Percentiles rank a stretch among this genome's conserved stretches.
phyloP scores from a whole-genome alignment of 495 filamentous ascomycete species.

The Pseudoneurospora amorphoporcata region DNA sequence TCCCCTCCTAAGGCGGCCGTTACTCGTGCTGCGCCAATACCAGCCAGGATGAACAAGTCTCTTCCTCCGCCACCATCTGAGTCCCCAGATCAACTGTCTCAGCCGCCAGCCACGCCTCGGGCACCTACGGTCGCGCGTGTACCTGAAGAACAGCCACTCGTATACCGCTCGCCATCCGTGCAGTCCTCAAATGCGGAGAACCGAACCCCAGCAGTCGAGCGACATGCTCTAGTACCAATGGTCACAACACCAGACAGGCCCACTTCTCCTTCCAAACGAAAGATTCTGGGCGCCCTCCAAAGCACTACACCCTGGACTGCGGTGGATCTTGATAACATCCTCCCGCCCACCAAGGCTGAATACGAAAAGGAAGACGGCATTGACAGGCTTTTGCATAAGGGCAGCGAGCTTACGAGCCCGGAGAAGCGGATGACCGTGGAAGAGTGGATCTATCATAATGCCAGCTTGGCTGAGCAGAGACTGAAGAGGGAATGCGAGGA shows the following conservation, averaged over 20 bases:
- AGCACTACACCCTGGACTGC: slow-evolving; percentile 60
- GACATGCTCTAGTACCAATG: slow-evolving; percentile 39
- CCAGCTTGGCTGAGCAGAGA: slow-evolving; percentile 64
- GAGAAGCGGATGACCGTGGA: slow-evolving; percentile 89
- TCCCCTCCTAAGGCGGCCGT: slow-evolving; percentile 1
- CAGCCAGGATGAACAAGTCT: slow-evolving; percentile 17
- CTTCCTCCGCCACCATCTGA: slow-evolving; percentile 19
- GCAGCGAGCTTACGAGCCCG: slow-evolving; percentile 51
- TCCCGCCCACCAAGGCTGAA: slow-evolving; percentile 32
- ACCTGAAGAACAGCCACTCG: slow-evolving; percentile 25
- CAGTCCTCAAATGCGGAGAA: slow-evolving; percentile 79
- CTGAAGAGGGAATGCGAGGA: slow-evolving; percentile 71
- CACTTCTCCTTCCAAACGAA: slow-evolving; percentile 55
- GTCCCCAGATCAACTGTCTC: slow-evolving; percentile 11
- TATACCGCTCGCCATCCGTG: slow-evolving; percentile 51
- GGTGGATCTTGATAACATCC: slow-evolving; percentile 59
- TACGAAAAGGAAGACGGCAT: slow-evolving; percentile 43
- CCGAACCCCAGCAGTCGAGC: slow-evolving; percentile 27
- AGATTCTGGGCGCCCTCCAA: slow-evolving; percentile 45
- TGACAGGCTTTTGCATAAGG: slow-evolving; percentile 36
- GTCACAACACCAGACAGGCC: slow-evolving; percentile 41
- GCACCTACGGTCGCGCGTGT: slow-evolving; percentile 17
- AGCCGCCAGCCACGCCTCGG: slow-evolving; percentile 26
- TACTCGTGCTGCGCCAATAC: slow-evolving; percentile 8
- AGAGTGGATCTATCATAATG: slow-evolving; percentile 81